A percentile compares a stretch with the other conserved stretches of the same genome.
phyloP scores from a whole-genome alignment of 2,329 filamentous ascomycete species.

The Tolypocladium nubicola region DNA sequence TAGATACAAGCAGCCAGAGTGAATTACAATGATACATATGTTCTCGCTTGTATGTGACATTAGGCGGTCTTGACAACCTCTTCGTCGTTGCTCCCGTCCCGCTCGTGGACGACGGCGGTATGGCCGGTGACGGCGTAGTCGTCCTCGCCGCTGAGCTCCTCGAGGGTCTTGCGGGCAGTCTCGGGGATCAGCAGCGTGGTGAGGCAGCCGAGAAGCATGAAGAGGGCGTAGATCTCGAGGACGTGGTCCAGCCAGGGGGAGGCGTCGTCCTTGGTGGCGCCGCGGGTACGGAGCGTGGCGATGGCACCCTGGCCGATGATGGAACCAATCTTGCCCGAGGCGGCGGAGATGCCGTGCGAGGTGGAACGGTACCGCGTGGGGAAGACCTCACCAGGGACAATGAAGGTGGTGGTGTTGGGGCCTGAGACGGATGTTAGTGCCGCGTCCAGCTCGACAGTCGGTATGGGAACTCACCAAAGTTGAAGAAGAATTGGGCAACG shows the following conservation, averaged over 20 bases:
- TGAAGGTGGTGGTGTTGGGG: constrained; percentile 46
- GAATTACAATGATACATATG: not conserved
- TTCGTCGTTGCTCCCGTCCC: constrained; percentile 1
- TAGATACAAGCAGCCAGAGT: not conserved
- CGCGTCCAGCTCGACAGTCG: not conserved
- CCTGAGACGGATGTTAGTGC: constrained; percentile 12
- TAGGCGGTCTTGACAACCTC: constrained; percentile 2
- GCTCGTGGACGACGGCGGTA: not conserved
- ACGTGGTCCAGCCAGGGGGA: constrained; percentile 68
- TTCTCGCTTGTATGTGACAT: not conserved
- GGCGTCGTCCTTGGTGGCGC: constrained; percentile 25
- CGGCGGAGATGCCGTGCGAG: constrained; percentile 46
- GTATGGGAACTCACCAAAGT: constrained; percentile 29
- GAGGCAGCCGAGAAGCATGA: constrained; percentile 64
- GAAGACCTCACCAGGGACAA: constrained; percentile 46
- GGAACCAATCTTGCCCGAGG: constrained; percentile 43
- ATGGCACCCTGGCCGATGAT: constrained; percentile 49
- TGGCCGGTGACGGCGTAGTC: constrained; percentile 14
- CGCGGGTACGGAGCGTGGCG: constrained; percentile 37
- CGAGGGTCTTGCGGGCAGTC: constrained; percentile 65
- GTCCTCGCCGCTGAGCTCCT: constrained; percentile 40
- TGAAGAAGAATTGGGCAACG: constrained; percentile 49
- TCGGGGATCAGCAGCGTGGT: constrained; percentile 63
- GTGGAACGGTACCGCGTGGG: constrained; percentile 46
- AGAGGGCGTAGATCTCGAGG: constrained; percentile 62